Base-by-base conservation (phyloP, 371 early-diverging fungal genomes). In the Paraphysoderma sedebokerense region DNA sequence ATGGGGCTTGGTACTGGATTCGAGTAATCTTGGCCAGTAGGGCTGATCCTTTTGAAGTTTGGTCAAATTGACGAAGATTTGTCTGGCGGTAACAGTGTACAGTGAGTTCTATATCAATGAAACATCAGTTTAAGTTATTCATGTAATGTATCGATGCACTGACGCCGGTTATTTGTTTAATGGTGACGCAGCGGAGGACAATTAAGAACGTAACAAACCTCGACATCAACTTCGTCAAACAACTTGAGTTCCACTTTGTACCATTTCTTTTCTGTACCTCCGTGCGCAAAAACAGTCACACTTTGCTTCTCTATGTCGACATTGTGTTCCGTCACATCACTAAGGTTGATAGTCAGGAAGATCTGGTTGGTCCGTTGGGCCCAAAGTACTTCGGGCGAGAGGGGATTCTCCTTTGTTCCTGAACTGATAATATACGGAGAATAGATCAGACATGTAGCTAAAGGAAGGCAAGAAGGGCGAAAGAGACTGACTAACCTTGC, bases 311-410 rank as follows among this genome's bases (percentile, higher is more conserved):
- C 65, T 51, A 83, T 50, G 27, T 72, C 54, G 44, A 80, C 64
- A 28, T 63, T 56, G 12, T 77, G 78, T 5, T 64, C 54, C 50
- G 68, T 71, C 32, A 81, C 66, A 53, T 96, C 93, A 47, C 68
- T 45, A 20, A 91, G 57, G 44, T 85, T 74, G 52, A 96, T 72
- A 17, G 96, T 96, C 40, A 96, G 55, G 62, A 72, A 92, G 52
- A 93, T 49, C 39, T 79, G 59, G 52, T 85, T 73, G 32, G 68
- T 65, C 58, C 85, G 76, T 61, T 96, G 92, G 36, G 96, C 96
- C 92, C 93, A 95, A 51, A 87, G 77, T 34, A 91, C 82, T 58
- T 76, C 69, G 48, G 81, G 83, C 61, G 64, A 62, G 39, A 67
- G 63, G 47, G n/a, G n/a, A n/a, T n/a, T n/a, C n/a, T n/a, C n/a